Conservation (phyloP, 1,284 basidiomycete genomes). For the Papiliotrema terrestris region DNA sequence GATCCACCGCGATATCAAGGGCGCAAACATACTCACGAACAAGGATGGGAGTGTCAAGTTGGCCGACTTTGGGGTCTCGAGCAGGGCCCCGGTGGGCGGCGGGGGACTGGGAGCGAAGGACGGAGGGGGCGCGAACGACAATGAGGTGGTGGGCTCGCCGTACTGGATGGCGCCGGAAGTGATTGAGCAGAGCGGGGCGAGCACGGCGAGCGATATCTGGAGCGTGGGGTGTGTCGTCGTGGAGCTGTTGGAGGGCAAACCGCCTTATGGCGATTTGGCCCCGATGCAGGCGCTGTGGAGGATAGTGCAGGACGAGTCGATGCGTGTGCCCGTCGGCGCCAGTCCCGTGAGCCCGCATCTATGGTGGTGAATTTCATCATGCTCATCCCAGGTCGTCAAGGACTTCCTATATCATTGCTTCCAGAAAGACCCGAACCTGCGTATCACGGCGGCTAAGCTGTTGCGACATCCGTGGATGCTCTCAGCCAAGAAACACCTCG, state of each 20-base stretch:
- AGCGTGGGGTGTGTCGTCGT: conserved; percentile 95
- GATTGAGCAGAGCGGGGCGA: conserved; percentile 94
- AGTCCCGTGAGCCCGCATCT: conserved; percentile 55
- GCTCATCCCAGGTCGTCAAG: conserved; percentile 67
- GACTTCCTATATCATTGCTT: conserved; percentile 97
- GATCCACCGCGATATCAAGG: conserved; percentile 98
- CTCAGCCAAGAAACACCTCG: conserved; percentile 64
- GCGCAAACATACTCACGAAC: conserved; percentile 95
- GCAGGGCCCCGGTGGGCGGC: conserved; percentile 48
- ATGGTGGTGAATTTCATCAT: not conserved
- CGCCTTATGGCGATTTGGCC: conserved; percentile 90
- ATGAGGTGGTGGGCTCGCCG: conserved; percentile 90
- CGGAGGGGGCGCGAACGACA: conserved; percentile 54
- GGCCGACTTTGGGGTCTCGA: conserved; percentile 88
- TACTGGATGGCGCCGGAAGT: conserved; percentile 99
- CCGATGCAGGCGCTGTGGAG: conserved; percentile 98
- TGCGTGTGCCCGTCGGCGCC: conserved; percentile 90
- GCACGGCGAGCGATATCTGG: conserved; percentile 96
- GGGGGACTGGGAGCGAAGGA: conserved; percentile 1
- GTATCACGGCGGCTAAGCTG: conserved; percentile 89
- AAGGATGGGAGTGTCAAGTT: conserved; percentile 96
- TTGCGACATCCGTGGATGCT: conserved; percentile 95
- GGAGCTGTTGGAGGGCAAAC: conserved; percentile 90
- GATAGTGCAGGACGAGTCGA: conserved; percentile 95
- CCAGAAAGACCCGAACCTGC: conserved; percentile 93